These are phyloP conservation scores for Epichloe uncinata DNA, from an alignment of 2,329 filamentous ascomycete genomes.

Conservation along the genomic window DNA sequence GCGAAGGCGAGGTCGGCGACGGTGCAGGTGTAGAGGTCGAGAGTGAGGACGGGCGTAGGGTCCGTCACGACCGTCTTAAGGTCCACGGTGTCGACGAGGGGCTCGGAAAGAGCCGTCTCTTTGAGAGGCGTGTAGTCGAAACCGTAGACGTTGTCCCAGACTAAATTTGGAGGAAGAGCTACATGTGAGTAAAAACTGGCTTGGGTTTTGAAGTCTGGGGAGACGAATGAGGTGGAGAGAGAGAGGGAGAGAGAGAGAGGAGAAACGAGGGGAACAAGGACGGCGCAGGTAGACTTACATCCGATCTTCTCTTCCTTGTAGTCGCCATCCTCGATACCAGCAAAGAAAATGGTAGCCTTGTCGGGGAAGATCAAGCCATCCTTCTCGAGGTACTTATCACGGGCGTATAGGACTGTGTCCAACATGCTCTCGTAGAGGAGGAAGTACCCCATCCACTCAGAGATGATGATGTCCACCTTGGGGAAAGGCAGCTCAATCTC, in stretches of 20 bases:
- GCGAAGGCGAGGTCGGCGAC: constrained; percentile 73
- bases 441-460: constrained; percentile 99
- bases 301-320: constrained; percentile 99
- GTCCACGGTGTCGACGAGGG: constrained; percentile 94
- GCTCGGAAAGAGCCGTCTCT: constrained; percentile 83
- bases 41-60: constrained; percentile 67
- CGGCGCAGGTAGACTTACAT: constrained; percentile 46
- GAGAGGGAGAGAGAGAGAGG: neutral
- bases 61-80: constrained; percentile 95
- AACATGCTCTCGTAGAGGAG: constrained; percentile 98
- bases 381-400: constrained; percentile 78
- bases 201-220: neutral
- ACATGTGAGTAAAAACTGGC: neutral
- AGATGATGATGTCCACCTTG: constrained; percentile 98
- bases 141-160: constrained; percentile 99
- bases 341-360: constrained; percentile 95
- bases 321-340: constrained; percentile 94
- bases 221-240: neutral
- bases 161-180: constrained; percentile 33
- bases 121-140: constrained; percentile 96
- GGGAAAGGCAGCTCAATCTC: constrained; percentile 87
- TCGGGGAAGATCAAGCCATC: constrained; percentile 95
- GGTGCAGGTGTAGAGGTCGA: constrained; percentile 88
- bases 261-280: neutral
- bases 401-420: constrained; percentile 92